Conservation (phyloP, 2,329 filamentous ascomycete species). For the Cytospora mali region DNA sequence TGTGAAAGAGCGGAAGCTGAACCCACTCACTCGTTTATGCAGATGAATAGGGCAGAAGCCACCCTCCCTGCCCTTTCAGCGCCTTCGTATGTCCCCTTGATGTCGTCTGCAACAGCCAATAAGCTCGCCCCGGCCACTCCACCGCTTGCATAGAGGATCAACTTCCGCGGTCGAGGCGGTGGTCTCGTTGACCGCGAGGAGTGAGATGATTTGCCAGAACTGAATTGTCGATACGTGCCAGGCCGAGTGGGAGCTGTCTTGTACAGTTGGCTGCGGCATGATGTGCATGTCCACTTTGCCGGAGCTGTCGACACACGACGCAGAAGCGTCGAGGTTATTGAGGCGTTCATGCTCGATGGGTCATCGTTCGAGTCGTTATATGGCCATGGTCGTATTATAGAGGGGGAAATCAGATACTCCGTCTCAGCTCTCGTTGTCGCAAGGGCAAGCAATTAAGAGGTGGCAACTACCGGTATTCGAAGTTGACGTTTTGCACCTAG, state of each 20-base stretch:
- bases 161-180: conserved; percentile 30
- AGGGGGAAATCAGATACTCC: background rate
- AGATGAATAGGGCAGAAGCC: conserved; percentile 70
- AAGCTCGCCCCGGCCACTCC: conserved; percentile 52
- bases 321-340: conserved; percentile 21
- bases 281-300: conserved; percentile 24
- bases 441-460: background rate
- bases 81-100: conserved; percentile 75
- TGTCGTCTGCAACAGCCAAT: conserved; percentile 65
- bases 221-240: background rate
- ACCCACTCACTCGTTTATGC: conserved; percentile 77
- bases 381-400: background rate
- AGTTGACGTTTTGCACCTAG: conserved; percentile 17
- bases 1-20: background rate
- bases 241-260: conserved; percentile 2
- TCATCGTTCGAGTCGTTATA: conserved; percentile 1
- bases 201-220: conserved; percentile 9
- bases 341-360: conserved; percentile 24
- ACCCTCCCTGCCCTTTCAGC: conserved; percentile 80
- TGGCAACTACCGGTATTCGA: conserved; percentile 6
- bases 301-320: conserved; percentile 22
- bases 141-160: conserved; percentile 55
- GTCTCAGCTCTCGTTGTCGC: background rate
- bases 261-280: conserved; percentile 17
- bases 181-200: conserved; percentile 15